A percentile compares a stretch with the other conserved stretches of the same genome.
phyloP scores from a whole-genome alignment of 2,329 filamentous ascomycete genomes.

The Alternaria brassicicola region DNA sequence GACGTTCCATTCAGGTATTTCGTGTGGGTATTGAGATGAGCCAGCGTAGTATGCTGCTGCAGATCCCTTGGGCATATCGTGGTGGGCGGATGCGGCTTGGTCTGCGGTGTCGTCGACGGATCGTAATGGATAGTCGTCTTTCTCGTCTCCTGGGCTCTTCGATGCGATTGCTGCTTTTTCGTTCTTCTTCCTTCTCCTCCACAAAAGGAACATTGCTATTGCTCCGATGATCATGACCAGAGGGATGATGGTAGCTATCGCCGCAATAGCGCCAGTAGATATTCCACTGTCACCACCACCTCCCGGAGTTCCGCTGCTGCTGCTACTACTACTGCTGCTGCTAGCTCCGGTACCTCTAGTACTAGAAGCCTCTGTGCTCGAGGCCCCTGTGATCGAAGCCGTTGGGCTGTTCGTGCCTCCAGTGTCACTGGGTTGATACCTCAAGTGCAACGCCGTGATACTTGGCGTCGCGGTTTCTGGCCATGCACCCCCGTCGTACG shows the following conservation, averaged over 20 bases:
- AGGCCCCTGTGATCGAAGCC: neutral
- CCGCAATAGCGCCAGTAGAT: conserved; percentile 71
- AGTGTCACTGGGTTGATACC: conserved; percentile 22
- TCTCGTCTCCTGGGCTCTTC: conserved; percentile 7
- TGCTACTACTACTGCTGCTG: neutral
- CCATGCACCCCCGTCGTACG: conserved; percentile 20
- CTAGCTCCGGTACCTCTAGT: neutral
- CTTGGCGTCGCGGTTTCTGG: conserved; percentile 16
- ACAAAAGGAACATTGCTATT: conserved; percentile 23
- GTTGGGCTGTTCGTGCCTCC: conserved; percentile 4
- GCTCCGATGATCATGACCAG: conserved; percentile 71
- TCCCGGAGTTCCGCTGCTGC: neutral
- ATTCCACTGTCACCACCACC: conserved; percentile 50
- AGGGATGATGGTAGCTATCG: conserved; percentile 87
- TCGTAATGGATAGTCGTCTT: neutral
- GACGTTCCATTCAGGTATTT: conserved; percentile 32
- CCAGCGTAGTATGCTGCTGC: neutral
- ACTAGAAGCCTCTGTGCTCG: neutral
- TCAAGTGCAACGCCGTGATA: conserved; percentile 23
- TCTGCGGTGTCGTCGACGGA: neutral
- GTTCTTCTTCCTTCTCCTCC: conserved; percentile 20
- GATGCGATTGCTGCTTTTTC: conserved; percentile 4
- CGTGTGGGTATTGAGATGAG: neutral
- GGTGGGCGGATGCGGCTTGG: neutral
- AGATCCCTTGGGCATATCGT: neutral